Evolutionary conservation across 106 monocot species (phyloP), one percentile per base, ranked within the genome.

Genomic region (Phalaenopsis aphrodite): DNA sequence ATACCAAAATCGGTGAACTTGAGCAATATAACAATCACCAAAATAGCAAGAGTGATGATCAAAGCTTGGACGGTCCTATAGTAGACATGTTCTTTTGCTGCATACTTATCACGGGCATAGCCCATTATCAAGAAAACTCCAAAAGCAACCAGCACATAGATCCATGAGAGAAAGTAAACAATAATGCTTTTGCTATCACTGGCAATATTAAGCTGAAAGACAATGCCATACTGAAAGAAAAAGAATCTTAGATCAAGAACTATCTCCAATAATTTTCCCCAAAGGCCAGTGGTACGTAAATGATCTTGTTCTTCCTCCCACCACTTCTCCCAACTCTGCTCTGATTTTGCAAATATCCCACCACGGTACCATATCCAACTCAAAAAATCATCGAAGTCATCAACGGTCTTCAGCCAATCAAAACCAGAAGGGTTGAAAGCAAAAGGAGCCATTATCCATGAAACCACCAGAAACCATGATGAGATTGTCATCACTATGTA

Each of bases 381-480:
- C 87, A 93, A 83, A 78, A 96, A 96, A 36, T 96, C 93, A 75
- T 90, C 88, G 76, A 96, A 93, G 75, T 96, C 96, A 85, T 96
- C 86, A 48, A 93, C 91, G 82, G 91, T 90, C 78, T 94, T 96
- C 83, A 96, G 80, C 96, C 96, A 96, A 77, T 96, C 96, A 86
- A 96, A 96, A 55, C 93, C 96, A 56, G 90, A 91, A 41, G 96
- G 96, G 68, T 96, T 96, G 74, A 96, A 96, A 36, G 79, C 81
- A 88, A 96, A 96, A 0, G 96, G 96, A 76, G 93, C 87, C 84
- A 96, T 86, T 67, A 94, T 83, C 96, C 96, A 96, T 38, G 96
- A 96, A 18, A 85, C 78, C 36, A 96, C 96, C 56, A 96, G 80
- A 81, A 96, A 96, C 96, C 96, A 96, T 46, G 90, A 90, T 2